A percentile compares a stretch with the other conserved stretches of the same genome.
phyloP scores from a whole-genome alignment of 2,329 filamentous ascomycete species.

The Microsporum ferrugineum region DNA sequence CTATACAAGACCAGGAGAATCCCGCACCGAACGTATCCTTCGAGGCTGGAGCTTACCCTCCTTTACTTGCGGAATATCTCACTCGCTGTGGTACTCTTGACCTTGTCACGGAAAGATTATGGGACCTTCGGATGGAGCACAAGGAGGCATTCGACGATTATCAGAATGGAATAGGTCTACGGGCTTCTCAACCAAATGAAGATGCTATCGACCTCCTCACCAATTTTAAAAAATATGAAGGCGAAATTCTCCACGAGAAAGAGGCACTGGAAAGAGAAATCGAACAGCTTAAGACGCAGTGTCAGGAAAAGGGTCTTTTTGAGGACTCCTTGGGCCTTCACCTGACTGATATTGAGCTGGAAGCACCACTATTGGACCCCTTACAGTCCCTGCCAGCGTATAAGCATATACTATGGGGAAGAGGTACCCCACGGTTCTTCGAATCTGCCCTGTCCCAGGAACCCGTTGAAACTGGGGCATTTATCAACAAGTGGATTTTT shows the following conservation, averaged over 20 bases:
- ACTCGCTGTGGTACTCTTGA: conserved; percentile 2
- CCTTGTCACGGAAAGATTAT: conserved; percentile 6
- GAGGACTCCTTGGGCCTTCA: neutral
- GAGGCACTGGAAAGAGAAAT: conserved; percentile 14
- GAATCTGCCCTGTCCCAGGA: conserved; percentile 11
- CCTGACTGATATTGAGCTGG: neutral
- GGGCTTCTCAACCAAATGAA: neutral
- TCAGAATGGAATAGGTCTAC: neutral
- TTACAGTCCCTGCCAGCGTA: neutral
- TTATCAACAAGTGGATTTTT: conserved; percentile 24
- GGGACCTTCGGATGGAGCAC: conserved; percentile 7
- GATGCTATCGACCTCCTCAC: conserved; percentile 16
- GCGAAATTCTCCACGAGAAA: conserved; percentile 17
- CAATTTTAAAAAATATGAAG: conserved; percentile 17
- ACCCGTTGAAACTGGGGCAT: conserved; percentile 14
- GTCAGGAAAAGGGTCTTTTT: conserved; percentile 14
- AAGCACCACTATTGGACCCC: neutral
- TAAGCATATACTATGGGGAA: conserved; percentile 3
- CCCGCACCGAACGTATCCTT: neutral
- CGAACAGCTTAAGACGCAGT: conserved; percentile 15
- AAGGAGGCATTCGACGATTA: conserved; percentile 4
- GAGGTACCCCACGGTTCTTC: conserved; percentile 16
- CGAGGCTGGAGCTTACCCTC: neutral
- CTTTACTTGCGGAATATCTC: conserved; percentile 7
- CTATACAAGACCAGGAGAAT: neutral